Conservation (phyloP, 2,329 filamentous ascomycete species). For the Phialocephala subalpina region DNA sequence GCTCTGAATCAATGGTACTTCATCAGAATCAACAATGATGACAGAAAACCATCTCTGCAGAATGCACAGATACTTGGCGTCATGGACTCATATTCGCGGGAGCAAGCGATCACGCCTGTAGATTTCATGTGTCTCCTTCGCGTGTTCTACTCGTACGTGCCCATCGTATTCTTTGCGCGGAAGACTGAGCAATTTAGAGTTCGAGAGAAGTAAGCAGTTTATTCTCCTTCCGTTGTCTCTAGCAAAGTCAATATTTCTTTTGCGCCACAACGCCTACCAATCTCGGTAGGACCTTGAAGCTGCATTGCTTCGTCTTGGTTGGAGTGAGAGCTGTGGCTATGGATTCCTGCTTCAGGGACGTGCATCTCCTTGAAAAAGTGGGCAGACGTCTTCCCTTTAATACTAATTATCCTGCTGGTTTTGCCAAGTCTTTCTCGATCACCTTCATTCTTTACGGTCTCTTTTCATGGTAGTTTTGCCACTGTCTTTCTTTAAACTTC, state of each 20-base stretch:
- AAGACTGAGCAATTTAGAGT: no score
- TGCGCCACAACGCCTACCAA: slow-evolving; percentile 1
- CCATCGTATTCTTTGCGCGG: no score
- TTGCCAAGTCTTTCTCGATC: neutral
- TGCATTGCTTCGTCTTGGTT: neutral
- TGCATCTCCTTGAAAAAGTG: neutral
- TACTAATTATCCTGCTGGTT: neutral
- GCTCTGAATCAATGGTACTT: no score
- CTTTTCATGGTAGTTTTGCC: neutral
- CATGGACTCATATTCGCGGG: no score
- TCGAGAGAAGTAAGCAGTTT: no score
- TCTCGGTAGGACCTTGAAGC: neutral
- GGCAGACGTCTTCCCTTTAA: neutral
- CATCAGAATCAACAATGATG: no score
- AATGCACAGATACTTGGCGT: no score
- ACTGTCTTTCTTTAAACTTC: neutral
- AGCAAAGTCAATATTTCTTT: neutral
- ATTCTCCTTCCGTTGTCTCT: no score
- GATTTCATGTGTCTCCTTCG: no score
- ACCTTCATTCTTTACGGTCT: neutral
- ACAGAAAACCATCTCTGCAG: no score
- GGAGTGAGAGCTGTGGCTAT: neutral
- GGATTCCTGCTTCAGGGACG: neutral
- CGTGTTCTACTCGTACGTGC: no score
- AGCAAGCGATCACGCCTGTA: no score